Evolutionary conservation across 1,284 basidiomycete genomes (phyloP), one percentile per base, ranked within the genome.

Genomic region (Apiotrichum siamense): DNA sequence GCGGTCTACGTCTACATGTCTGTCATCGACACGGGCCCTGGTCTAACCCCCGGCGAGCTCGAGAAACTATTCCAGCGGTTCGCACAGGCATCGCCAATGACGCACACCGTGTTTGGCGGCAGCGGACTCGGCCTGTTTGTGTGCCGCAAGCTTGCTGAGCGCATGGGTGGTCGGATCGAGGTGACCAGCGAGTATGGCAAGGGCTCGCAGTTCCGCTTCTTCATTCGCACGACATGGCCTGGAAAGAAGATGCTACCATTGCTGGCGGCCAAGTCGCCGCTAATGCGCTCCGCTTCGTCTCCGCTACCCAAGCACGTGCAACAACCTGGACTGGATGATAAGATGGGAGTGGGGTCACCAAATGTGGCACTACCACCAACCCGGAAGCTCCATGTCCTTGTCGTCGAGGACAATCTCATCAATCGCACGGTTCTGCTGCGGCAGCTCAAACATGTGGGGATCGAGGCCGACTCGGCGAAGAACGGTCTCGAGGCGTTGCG

Each of bases 401-500:
- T 55, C 23, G 64, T 67, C 1, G 57, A 58, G 67, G 70, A 50
- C 60, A 73, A 75, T 50, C 47, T 60, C 25, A 68, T 75, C 59
- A 70, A 69, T 44, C 69, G 66, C 42, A 64, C 62, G 32, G 61
- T 62, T 11, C 49, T 55, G 10, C 7, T 54, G 13, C 51, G 51
- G 5, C 57, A 59, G 40, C 49, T 59, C 10, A 40, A 49, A 26
- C 54, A 59, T 23, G 46, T 54, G 12, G 52, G 55, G 15, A 42
- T 53, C 36, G 36, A 43, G 3, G 49, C 24, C 17, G 47, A 55
- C 13, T 29, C 72, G 32, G 75, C 75, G 7, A 66, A 57, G 47
- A 73, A 77, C 54, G 77, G 76, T 10, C 60, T 70, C 5, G 73
- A 76, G 52, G 76, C 71, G 6, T 55, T 77, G 25, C 66, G 74